A percentile compares a stretch with the other conserved stretches of the same genome.
Evolutionary conservation across 345 rosid species (phyloP).

Genomic region (Gynandropsis gynandra): DNA sequence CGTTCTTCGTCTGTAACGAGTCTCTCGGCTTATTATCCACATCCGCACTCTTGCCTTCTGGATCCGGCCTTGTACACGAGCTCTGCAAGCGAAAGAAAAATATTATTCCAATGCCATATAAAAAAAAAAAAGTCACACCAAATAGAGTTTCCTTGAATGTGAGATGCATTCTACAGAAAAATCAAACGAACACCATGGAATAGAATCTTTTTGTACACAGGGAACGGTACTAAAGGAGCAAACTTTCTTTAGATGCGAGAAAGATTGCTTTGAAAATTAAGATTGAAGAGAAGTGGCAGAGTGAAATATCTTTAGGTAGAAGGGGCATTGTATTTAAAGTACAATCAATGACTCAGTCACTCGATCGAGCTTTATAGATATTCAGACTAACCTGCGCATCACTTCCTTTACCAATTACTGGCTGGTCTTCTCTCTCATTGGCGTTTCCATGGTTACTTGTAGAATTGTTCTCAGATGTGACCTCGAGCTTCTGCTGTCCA

Average conservation of each 20-base stretch:
- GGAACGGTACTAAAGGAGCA: no score
- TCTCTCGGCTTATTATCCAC: constrained; percentile 28
- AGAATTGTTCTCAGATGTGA: constrained; percentile 60
- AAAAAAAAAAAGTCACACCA: no score
- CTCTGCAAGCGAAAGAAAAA: constrained; percentile 50
- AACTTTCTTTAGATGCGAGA: no score
- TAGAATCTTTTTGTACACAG: no score
- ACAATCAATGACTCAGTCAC: no score
- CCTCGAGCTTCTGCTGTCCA: constrained; percentile 66
- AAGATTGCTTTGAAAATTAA: background rate
- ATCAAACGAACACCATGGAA: constrained; percentile 6
- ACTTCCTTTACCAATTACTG: constrained; percentile 45
- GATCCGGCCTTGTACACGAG: constrained; percentile 69
- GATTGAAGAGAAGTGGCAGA: constrained; percentile 2
- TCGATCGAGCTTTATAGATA: no score
- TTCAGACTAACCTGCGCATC: constrained; percentile 63
- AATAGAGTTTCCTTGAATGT: no score
- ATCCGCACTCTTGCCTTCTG: constrained; percentile 47
- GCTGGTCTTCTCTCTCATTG: constrained; percentile 36
- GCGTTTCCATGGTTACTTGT: constrained; percentile 46
- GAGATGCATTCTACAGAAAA: no score
- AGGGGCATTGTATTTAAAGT: no score
- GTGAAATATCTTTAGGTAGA: no score
- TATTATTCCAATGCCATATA: no score
- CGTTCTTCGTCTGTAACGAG: constrained; percentile 19